phyloP scores from a whole-genome alignment of 495 filamentous ascomycete genomes.

The Lasiosphaeris hirsuta region DNA sequence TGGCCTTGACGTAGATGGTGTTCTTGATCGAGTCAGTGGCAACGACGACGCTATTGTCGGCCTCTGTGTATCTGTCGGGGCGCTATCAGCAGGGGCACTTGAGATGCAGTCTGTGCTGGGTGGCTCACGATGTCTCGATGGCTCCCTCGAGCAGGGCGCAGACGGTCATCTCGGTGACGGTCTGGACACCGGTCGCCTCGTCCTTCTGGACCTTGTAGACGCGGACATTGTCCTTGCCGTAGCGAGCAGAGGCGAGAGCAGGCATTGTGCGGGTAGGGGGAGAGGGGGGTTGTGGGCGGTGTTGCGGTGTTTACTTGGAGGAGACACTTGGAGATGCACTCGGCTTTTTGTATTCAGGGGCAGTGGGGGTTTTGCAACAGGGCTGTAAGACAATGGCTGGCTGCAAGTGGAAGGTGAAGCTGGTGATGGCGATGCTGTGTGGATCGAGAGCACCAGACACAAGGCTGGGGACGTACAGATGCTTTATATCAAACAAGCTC shows the following conservation, averaged over 20 bases:
- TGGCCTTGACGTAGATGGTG: constrained; percentile 89
- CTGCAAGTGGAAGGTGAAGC: no score
- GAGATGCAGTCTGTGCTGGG: neutral
- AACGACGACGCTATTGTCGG: constrained; percentile 93
- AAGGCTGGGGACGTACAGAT: no score
- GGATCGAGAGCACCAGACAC: no score
- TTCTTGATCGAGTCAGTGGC: constrained; percentile 99
- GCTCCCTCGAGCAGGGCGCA: constrained; percentile 85
- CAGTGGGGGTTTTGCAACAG: no score
- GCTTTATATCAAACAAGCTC: neutral
- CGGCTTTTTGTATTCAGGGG: no score
- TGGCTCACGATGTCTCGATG: constrained; percentile 77
- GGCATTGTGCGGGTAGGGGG: constrained; percentile 44
- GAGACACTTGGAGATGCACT: no score
- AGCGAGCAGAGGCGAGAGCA: constrained; percentile 68
- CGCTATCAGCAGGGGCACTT: neutral
- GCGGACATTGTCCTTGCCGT: constrained; percentile 98
- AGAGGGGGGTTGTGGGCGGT: neutral
- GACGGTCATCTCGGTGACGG: constrained; percentile 92
- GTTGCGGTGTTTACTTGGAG: no score
- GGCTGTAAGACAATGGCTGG: no score
- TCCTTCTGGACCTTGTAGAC: constrained; percentile 89
- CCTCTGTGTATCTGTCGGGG: constrained; percentile 71
- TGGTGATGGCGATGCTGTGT: no score
- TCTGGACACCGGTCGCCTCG: constrained; percentile 69